Evolutionary conservation across 352 stramenopile genomes (phyloP), one percentile per base, ranked within the genome.

Genomic region (Pythium coloratum): DNA sequence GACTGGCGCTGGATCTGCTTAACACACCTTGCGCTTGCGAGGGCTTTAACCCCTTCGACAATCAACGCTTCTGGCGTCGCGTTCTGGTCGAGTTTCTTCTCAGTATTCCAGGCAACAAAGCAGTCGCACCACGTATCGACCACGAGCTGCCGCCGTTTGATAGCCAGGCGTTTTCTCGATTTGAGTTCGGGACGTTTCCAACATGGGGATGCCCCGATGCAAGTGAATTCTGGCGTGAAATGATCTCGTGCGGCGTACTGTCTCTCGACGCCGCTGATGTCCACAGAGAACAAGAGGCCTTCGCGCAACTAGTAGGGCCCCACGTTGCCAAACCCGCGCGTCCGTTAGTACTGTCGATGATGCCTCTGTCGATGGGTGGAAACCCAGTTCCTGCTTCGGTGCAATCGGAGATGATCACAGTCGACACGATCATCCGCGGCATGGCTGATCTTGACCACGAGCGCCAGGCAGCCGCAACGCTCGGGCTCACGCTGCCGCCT

Each of bases 1-100:
- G 56, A 4, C 56, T 64, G 16, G 57, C 57, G 30, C 55, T 47
- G 16, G 57, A 62, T 62, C 13, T 62, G 5, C 24, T 62, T 12
- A 38, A 36, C 26, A 30, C 40, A 18, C 40, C 54, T 6, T 50
- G 26, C 38, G 40, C 40, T 26, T 62, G 56, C 6, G 40, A 54
- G 8, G 56, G 58, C 24, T 46, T 64, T n/a, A 18, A 4, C 12
- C 58, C 20, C 7, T 16, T 20, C 16, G 44, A 64, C 18, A 64
- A 56, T 24, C 44, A 34, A 13, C 44, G 28, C 44, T 57, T 64
- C 42, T 64, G 58, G 46, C 58, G 58, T 24, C 44, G 58, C 32
- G 44, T 42, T 0, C 14, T 63, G 42, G 13, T 63, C 0, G 55
- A 61, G 20, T 53, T 38, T 12, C 44, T 55, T 28, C 8, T 49